phyloP scores from a whole-genome alignment of 179 eudicot genomes.

The Spinacia oleracea region DNA sequence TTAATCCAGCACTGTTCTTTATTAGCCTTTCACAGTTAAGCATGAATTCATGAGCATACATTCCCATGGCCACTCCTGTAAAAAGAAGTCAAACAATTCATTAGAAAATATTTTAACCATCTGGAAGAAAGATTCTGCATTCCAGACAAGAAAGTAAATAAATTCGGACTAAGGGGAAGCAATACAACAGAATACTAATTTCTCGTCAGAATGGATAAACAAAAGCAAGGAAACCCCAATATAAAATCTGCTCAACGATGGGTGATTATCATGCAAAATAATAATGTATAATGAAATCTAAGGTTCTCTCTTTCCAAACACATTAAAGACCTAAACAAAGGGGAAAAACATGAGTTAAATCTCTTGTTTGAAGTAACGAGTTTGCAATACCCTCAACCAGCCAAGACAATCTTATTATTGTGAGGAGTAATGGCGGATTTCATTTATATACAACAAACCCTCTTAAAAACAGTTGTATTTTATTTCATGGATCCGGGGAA shows the following conservation, averaged over 20 bases:
- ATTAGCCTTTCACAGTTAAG: conserved; percentile 49
- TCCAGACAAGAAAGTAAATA: background rate
- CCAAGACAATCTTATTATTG: too few species aligned
- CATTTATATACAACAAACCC: too few species aligned
- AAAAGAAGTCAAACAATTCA: conserved; percentile 1
- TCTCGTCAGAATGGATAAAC: background rate
- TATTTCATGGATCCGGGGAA: too few species aligned
- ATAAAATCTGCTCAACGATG: background rate
- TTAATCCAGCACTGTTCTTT: conserved; percentile 34
- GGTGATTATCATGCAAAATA: background rate
- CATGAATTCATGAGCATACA: conserved; percentile 66
- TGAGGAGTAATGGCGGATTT: too few species aligned
- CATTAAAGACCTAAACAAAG: too few species aligned
- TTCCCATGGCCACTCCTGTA: conserved; percentile 64
- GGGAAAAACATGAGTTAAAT: too few species aligned
- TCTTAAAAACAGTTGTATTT: too few species aligned
- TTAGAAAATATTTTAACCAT: background rate
- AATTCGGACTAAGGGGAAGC: background rate
- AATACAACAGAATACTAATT: background rate
- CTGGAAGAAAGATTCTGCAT: background rate
- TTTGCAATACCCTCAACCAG: too few species aligned
- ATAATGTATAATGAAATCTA: background rate
- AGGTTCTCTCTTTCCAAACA: background rate
- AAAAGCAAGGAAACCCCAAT: conserved; percentile 10
- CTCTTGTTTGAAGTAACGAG: too few species aligned